Conservation (phyloP, 192 early-diverging fungal genomes). For the Backusella luteola region DNA sequence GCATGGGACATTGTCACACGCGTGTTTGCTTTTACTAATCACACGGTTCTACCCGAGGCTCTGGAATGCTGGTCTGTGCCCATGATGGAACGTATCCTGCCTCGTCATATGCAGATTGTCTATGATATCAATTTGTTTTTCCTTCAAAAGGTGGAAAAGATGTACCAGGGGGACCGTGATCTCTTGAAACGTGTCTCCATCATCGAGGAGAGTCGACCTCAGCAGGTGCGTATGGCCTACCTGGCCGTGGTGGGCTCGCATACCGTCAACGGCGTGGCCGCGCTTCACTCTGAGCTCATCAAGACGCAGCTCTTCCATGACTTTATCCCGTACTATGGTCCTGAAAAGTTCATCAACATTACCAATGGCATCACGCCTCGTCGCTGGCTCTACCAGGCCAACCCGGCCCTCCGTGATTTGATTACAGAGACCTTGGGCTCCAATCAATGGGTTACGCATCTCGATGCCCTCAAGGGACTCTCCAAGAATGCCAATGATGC, state of each 20-base stretch:
- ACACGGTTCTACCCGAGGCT: constrained; percentile 98
- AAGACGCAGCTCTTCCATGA: constrained; percentile 85
- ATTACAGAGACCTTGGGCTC: constrained; percentile 82
- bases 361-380: constrained; percentile 98
- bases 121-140: constrained; percentile 99
- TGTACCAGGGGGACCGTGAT: constrained; percentile 83
- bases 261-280: constrained; percentile 97
- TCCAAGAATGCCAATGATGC: constrained; percentile 59
- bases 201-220: constrained; percentile 90
- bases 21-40: constrained; percentile 97
- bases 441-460: constrained; percentile 77
- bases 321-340: constrained; percentile 86
- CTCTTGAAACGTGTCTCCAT: constrained; percentile 86
- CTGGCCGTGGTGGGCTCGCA: constrained; percentile 93
- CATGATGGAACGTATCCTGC: constrained; percentile 87
- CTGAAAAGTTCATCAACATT: constrained; percentile 90
- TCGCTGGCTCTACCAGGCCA: constrained; percentile 97
- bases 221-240: constrained; percentile 95
- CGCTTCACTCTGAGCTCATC: constrained; percentile 78
- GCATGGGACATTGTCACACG: constrained; percentile 89
- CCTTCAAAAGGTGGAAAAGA: constrained; percentile 88
- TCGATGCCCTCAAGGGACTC: constrained; percentile 64
- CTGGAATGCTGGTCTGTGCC: constrained; percentile 98
- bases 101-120: constrained; percentile 97
- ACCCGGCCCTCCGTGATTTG: constrained; percentile 80